These are phyloP conservation scores for Fraxinus angustifolia DNA, from an alignment of 305 asterid species.

Conservation along the genomic window DNA sequence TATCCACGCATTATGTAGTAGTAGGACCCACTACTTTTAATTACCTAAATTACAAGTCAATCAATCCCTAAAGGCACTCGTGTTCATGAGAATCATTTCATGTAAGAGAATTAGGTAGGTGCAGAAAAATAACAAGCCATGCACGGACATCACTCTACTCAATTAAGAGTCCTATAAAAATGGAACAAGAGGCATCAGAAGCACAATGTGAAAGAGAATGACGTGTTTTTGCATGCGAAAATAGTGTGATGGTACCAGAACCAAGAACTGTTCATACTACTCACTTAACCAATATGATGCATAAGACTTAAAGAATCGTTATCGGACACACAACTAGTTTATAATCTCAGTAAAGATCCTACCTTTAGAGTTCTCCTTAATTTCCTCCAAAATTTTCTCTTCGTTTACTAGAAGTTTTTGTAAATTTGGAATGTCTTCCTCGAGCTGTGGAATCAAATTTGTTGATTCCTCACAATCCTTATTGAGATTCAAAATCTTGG, in stretches of 20 bases:
- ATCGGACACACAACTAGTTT: background rate
- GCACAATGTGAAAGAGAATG: background rate
- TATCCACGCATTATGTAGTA: background rate
- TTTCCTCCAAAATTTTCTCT: constrained; percentile 76
- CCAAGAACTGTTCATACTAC: background rate
- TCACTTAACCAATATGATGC: background rate
- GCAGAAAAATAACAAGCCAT: background rate
- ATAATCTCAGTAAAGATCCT: constrained; percentile 1
- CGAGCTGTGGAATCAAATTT: constrained; percentile 70
- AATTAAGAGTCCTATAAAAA: background rate
- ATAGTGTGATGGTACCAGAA: background rate
- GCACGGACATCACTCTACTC: background rate
- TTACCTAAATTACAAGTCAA: no score
- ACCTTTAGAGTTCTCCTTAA: constrained; percentile 85
- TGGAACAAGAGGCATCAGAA: background rate
- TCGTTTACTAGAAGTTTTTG: constrained; percentile 62
- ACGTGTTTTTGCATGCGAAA: background rate
- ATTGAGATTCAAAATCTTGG: constrained; percentile 57
- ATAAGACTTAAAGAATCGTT: background rate
- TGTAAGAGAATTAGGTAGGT: background rate
- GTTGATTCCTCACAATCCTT: constrained; percentile 77
- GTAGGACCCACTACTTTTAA: background rate
- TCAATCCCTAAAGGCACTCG: background rate
- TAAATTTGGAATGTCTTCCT: constrained; percentile 65
- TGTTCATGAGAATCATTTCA: background rate